Conservation (phyloP, 2,329 filamentous ascomycete genomes). For the Cladosporium sp. region DNA sequence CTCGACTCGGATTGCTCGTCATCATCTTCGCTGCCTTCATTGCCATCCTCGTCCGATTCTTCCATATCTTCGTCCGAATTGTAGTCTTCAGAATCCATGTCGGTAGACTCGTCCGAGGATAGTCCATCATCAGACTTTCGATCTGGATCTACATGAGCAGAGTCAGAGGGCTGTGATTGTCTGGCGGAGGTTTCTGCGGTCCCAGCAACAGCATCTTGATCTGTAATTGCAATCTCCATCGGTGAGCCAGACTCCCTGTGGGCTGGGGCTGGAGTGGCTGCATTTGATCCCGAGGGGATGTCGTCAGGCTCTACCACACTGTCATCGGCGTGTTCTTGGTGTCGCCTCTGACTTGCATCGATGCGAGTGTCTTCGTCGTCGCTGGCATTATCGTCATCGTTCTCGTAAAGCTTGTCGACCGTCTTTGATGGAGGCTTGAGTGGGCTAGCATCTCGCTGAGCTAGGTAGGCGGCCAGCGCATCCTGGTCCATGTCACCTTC, state of each 20-base stretch:
- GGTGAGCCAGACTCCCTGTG: background rate
- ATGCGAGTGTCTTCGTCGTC: constrained; percentile 17
- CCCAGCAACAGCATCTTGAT: background rate
- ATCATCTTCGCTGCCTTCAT: constrained; percentile 26
- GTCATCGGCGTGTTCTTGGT: constrained; percentile 1
- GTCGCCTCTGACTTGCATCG: too few species aligned
- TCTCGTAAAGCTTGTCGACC: constrained; percentile 6
- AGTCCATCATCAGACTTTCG: constrained; percentile 1
- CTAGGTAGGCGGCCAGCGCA: constrained; percentile 27
- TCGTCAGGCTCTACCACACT: too few species aligned
- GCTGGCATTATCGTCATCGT: constrained; percentile 24
- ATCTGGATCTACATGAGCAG: background rate
- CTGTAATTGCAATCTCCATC: background rate
- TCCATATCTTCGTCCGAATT: constrained; percentile 36
- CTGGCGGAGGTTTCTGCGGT: background rate
- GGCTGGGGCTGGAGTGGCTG: too few species aligned
- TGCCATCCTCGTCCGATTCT: constrained; percentile 32
- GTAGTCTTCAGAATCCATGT: constrained; percentile 33
- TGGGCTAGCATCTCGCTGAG: constrained; percentile 25
- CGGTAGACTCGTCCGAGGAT: constrained; percentile 32
- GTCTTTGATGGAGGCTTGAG: constrained; percentile 16
- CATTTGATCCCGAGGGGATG: too few species aligned
- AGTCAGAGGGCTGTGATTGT: background rate
- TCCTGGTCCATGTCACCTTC: constrained; percentile 54
- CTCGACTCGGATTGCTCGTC: constrained; percentile 14